phyloP scores from a whole-genome alignment of 139 green algal species.

The Pleodorina starrii region DNA sequence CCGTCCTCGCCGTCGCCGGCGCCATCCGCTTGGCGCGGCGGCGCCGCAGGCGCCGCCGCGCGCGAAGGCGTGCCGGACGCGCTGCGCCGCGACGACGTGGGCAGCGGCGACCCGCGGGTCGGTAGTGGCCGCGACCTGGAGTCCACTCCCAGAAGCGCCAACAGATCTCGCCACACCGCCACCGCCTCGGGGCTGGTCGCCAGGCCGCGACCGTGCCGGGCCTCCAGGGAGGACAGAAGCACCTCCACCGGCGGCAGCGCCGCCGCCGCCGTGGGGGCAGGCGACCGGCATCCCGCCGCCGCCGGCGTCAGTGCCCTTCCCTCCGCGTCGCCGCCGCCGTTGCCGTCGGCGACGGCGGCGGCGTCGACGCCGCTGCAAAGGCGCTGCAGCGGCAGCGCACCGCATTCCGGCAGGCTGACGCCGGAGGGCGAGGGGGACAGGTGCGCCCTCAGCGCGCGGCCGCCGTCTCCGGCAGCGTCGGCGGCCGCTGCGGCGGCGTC shows the following conservation, averaged over 20 bases:
- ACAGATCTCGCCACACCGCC: constrained; percentile 40
- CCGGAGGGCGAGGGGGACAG: neutral
- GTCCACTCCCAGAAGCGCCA: constrained; percentile 28
- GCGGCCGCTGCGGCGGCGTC: neutral
- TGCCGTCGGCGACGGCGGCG: neutral
- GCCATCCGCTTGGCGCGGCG: neutral
- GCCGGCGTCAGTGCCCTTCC: neutral
- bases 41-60: neutral
- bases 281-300: neutral
- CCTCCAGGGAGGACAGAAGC: constrained; percentile 17
- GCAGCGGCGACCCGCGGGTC: neutral
- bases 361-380: neutral
- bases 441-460: neutral
- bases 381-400: neutral
- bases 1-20: neutral
- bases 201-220: constrained; percentile 7
- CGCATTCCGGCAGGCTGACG: neutral
- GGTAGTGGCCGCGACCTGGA: neutral
- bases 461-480: no score
- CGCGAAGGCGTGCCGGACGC: neutral
- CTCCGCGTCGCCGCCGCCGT: neutral
- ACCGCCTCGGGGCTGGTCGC: constrained; percentile 31
- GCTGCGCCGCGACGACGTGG: neutral
- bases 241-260: neutral
- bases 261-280: neutral